A percentile compares a stretch with the other conserved stretches of the same genome.
Evolutionary conservation across 768 basidiomycete genomes (phyloP).

Genomic region (Terana coerulea): DNA sequence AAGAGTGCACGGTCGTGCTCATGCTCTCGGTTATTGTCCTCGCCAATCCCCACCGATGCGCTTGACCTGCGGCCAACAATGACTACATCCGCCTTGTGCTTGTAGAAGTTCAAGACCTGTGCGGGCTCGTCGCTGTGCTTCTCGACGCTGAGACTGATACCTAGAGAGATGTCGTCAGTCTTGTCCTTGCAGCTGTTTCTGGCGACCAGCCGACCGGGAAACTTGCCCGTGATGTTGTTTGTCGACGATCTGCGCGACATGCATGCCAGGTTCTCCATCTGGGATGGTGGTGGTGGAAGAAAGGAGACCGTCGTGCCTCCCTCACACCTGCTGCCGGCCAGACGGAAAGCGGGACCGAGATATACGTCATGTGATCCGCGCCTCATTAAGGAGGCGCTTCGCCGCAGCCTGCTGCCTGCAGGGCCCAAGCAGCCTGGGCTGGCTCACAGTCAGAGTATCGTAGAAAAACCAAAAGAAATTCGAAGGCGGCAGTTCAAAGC

Average conservation of each 20-base stretch:
- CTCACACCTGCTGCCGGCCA: too few species aligned
- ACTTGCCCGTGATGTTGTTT: constrained; percentile 5
- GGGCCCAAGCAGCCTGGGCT: too few species aligned
- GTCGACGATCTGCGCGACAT: not conserved
- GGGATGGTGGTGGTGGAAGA: constrained; percentile 1
- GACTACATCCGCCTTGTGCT: constrained; percentile 46
- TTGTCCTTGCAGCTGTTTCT: not conserved
- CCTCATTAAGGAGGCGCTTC: not conserved
- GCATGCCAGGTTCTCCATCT: constrained; percentile 3
- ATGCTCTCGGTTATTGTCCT: constrained; percentile 26
- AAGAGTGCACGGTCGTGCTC: constrained; percentile 52
- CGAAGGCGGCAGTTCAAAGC: too few species aligned
- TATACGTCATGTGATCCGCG: not conserved
- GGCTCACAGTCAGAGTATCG: too few species aligned
- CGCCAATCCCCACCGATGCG: constrained; percentile 37
- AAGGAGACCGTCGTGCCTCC: constrained; percentile 3
- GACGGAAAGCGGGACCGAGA: not conserved
- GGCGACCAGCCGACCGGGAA: not conserved
- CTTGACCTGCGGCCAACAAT: constrained; percentile 67
- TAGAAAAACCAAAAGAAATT: too few species aligned
- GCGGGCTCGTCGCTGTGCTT: constrained; percentile 42
- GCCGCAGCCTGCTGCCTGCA: not conserved
- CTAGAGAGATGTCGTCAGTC: constrained; percentile 29
- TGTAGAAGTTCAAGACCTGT: constrained; percentile 49
- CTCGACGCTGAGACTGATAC: constrained; percentile 57